Conservation (phyloP, 176 grass and related monocot genomes). For the Olyra latifolia region DNA sequence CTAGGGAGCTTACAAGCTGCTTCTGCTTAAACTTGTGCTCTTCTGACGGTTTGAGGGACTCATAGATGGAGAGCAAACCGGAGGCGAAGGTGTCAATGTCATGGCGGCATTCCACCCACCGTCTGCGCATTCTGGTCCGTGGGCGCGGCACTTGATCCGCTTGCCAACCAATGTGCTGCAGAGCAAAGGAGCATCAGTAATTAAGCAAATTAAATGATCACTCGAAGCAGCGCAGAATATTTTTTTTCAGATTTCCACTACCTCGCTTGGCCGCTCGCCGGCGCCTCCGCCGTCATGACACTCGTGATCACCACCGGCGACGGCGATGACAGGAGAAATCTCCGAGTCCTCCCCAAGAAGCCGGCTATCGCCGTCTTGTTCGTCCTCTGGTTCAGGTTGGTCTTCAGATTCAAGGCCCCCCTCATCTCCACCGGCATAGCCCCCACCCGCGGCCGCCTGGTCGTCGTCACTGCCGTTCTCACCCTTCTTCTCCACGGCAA, state of each 20-base stretch:
- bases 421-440: constrained; percentile 29
- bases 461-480: not conserved
- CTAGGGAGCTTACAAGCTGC: constrained; percentile 39
- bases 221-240: not conserved
- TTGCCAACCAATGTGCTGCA: not conserved
- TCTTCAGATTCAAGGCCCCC: not conserved
- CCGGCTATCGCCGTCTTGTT: not conserved
- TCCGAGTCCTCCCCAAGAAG: not conserved
- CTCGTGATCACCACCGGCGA: not conserved
- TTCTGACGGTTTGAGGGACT: constrained; percentile 48
- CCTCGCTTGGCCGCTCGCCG: constrained; percentile 3
- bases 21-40: constrained; percentile 45
- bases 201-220: not conserved
- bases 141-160: not conserved
- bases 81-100: constrained; percentile 38
- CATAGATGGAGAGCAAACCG: constrained; percentile 38
- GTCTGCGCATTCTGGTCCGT: not conserved
- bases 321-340: not conserved
- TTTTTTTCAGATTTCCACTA: not conserved
- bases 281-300: not conserved
- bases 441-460: not conserved
- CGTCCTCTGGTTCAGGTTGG: not conserved
- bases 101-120: constrained; percentile 33
- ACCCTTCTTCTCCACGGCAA: constrained; percentile 34
- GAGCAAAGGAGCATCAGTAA: not conserved